A percentile compares a stretch with the other conserved stretches of the same genome.
Evolutionary conservation across 345 rosid species (phyloP).

Genomic region (Erysimum cheiranthoides): DNA sequence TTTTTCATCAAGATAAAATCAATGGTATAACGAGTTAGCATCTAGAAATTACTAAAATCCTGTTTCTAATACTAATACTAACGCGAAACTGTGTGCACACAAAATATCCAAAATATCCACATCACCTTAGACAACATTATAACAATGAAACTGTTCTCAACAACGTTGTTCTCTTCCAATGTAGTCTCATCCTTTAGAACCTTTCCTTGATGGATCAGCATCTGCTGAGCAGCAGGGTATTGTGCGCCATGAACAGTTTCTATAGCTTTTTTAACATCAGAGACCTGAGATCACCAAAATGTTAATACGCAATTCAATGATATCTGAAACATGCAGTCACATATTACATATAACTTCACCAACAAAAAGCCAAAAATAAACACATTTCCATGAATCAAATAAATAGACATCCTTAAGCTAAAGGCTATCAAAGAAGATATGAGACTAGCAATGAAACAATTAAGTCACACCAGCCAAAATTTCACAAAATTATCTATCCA

Average conservation of each 20-base stretch:
- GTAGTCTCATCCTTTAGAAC: slow-evolving; percentile 77
- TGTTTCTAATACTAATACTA: slow-evolving; percentile 7
- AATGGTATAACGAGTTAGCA: not conserved
- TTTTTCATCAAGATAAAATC: not conserved
- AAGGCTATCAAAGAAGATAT: not conserved
- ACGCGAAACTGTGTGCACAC: not conserved
- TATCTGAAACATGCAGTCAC: not conserved
- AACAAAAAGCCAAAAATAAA: not conserved
- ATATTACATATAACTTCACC: not conserved
- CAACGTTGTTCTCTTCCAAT: slow-evolving; percentile 69
- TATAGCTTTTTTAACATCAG: slow-evolving; percentile 71
- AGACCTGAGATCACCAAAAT: slow-evolving; percentile 51
- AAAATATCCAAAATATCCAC: slow-evolving; percentile 15
- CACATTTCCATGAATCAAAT: not conserved
- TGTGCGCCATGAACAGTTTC: slow-evolving; percentile 70
- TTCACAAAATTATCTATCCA: not conserved
- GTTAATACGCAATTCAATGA: slow-evolving; percentile 12
- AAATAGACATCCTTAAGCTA: not conserved
- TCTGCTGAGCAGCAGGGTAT: slow-evolving; percentile 79
- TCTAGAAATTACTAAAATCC: not conserved
- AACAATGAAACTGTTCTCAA: slow-evolving; percentile 84
- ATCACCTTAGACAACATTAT: slow-evolving; percentile 84
- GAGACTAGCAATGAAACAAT: not conserved
- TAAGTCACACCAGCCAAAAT: not conserved
- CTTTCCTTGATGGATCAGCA: slow-evolving; percentile 89